phyloP scores from a whole-genome alignment of 2,329 filamentous ascomycete species.

The Trichoderma arundinaceum region DNA sequence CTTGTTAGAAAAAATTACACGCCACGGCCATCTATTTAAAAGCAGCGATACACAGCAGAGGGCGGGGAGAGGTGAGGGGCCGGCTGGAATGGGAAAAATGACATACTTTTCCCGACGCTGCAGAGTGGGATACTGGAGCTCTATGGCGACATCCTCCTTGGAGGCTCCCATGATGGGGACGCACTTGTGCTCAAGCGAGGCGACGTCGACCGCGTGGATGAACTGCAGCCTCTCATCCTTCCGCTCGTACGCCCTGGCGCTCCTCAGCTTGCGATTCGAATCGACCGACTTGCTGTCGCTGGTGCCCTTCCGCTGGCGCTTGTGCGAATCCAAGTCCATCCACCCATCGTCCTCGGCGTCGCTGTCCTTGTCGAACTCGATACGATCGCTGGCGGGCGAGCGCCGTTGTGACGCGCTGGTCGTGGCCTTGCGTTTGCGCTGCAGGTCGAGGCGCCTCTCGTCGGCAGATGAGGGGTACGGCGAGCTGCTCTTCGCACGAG shows the following conservation, averaged over 20 bases:
- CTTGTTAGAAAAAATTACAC: background rate
- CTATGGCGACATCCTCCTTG: constrained; percentile 63
- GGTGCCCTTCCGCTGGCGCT: constrained; percentile 53
- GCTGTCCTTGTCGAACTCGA: constrained; percentile 58
- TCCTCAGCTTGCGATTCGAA: constrained; percentile 54
- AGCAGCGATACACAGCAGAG: background rate
- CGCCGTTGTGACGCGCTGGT: constrained; percentile 42
- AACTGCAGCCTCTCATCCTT: constrained; percentile 52
- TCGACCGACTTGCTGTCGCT: constrained; percentile 52
- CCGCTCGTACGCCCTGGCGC: constrained; percentile 53
- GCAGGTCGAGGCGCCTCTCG: constrained; percentile 49
- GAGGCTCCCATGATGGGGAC: constrained; percentile 56
- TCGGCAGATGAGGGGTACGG: constrained; percentile 51
- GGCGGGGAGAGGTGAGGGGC: background rate
- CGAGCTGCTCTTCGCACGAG: constrained; percentile 50
- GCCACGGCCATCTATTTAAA: background rate
- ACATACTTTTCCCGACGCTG: constrained; percentile 69
- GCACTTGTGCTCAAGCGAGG: constrained; percentile 57
- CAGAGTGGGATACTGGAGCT: constrained; percentile 83
- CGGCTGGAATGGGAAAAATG: background rate
- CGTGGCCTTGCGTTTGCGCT: constrained; percentile 58
- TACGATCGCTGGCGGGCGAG: constrained; percentile 56
- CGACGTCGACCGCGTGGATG: constrained; percentile 65
- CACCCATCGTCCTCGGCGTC: constrained; percentile 61
- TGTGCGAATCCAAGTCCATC: constrained; percentile 54